Conservation (phyloP, 306 rosid species). For the Inga laurina region DNA sequence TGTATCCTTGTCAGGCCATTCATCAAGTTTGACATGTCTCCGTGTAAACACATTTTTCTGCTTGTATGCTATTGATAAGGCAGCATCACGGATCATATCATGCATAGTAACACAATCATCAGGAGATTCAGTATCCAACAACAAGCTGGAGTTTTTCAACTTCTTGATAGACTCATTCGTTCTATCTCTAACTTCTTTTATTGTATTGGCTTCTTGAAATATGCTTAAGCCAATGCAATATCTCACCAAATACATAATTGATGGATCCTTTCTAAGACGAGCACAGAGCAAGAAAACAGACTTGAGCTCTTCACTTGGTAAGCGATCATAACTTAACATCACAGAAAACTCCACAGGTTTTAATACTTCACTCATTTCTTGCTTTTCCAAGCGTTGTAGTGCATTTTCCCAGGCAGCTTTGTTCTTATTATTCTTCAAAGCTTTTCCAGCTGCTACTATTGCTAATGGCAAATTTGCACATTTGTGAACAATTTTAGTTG, state of each 20-base stretch:
- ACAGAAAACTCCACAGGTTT: too few relatives aligned
- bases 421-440: too few relatives aligned
- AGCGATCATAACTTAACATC: too few relatives aligned
- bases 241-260: neutral
- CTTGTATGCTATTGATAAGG: slow-evolving; percentile 23
- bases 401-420: too few relatives aligned
- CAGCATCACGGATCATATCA: slow-evolving; percentile 3
- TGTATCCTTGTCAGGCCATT: slow-evolving; percentile 26
- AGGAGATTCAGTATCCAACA: slow-evolving; percentile 3
- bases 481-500: too few relatives aligned
- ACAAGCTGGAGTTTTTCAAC: slow-evolving; percentile 12
- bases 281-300: slow-evolving; percentile 33
- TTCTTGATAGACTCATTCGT: neutral
- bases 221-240: slow-evolving; percentile 3
- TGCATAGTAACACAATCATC: slow-evolving; percentile 35
- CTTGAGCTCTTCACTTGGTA: too few relatives aligned
- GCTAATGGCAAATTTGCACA: too few relatives aligned
- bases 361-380: too few relatives aligned
- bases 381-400: too few relatives aligned
- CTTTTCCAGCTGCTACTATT: too few relatives aligned
- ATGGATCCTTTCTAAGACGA: neutral
- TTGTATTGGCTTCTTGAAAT: slow-evolving; percentile 11
- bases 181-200: neutral
- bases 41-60: neutral
- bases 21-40: neutral